Base-by-base conservation (phyloP, 495 filamentous ascomycete genomes). In the Tuber microsphaerosporum region DNA sequence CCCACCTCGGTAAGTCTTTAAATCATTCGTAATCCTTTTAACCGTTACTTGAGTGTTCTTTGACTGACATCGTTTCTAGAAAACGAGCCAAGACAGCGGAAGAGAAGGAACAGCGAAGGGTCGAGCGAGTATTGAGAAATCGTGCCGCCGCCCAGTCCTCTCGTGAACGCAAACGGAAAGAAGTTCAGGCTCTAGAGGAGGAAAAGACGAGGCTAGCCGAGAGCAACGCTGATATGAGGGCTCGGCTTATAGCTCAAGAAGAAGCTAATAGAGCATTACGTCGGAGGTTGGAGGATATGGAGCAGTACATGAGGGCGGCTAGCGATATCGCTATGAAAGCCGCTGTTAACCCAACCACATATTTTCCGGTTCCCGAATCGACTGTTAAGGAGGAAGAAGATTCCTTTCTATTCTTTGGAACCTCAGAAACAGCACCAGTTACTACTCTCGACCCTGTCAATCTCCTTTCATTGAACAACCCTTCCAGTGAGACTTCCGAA, bases 61-160 rank as follows among this genome's bases (percentile, higher is more conserved):
- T 65, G 26, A 39, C 75, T 80, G 44, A 74, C 79, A 73, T 75
- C 41, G 17, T 31, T 65, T 73, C 22, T 73, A 94, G 93, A 75
- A 99, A 99, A 89, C 94, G 95, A 75, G 95, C 95, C 81, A 99
- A 97, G 89, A 99, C 95, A 42, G 94, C 97, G 74, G 95, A 97
- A 83, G 95, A 99, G 84, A 99, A 99, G 85, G 95, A 98, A 85
- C 95, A 99, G 85, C 91, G 95, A 70, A 92, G 95, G 72, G 94
- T 98, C 79, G 95, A 99, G 86, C 93, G 95, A 73, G 94, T 99
- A 65, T 92, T 97, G 78, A 90, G 95, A 51, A 99, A 99, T 84
- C 93, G 95, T 76, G 91, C 93, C 72, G 95, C 95, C 56, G 95
- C 95, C 65, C 95, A 98, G 86, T 97, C 94, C 72, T 97, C 94